phyloP scores from a whole-genome alignment of 345 rosid species.

The Chamaenerion angustifolium region DNA sequence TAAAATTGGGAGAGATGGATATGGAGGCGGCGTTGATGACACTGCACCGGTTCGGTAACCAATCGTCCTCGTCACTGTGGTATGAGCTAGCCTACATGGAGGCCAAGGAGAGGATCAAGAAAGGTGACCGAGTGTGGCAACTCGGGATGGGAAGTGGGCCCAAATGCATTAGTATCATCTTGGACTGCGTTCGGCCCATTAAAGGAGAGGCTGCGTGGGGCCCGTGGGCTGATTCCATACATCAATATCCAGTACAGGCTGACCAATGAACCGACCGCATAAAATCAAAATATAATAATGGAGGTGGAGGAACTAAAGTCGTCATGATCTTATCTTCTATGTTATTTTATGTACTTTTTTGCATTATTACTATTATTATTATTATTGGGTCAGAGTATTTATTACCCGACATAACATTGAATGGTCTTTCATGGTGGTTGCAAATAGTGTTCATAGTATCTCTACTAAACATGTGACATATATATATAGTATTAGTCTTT shows the following conservation, averaged over 20 bases:
- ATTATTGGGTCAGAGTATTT: too few species aligned
- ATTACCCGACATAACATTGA: too few species aligned
- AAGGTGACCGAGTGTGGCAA: conserved; percentile 37
- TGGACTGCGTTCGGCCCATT: conserved; percentile 31
- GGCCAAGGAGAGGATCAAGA: conserved; percentile 31
- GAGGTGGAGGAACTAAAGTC: too few species aligned
- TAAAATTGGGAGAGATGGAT: conserved; percentile 25
- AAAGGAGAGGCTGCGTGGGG: conserved; percentile 13
- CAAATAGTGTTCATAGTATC: too few species aligned
- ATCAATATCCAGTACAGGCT: conserved; percentile 16
- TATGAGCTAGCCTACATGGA: conserved; percentile 42
- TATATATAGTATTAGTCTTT: too few species aligned
- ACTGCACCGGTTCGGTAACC: conserved; percentile 45
- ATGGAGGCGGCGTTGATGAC: conserved; percentile 41
- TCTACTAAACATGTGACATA: too few species aligned
- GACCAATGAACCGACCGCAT: not conserved
- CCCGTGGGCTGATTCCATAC: conserved; percentile 33
- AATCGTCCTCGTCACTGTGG: conserved; percentile 44
- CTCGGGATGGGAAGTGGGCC: conserved; percentile 43
- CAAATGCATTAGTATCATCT: conserved; percentile 25
- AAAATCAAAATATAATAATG: too few species aligned
- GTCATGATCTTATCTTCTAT: too few species aligned
- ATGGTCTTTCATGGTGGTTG: too few species aligned
- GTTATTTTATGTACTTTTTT: too few species aligned
- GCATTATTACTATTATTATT: too few species aligned